Conservation (phyloP, 2,329 filamentous ascomycete genomes). For the Trichophyton verrucosum region DNA sequence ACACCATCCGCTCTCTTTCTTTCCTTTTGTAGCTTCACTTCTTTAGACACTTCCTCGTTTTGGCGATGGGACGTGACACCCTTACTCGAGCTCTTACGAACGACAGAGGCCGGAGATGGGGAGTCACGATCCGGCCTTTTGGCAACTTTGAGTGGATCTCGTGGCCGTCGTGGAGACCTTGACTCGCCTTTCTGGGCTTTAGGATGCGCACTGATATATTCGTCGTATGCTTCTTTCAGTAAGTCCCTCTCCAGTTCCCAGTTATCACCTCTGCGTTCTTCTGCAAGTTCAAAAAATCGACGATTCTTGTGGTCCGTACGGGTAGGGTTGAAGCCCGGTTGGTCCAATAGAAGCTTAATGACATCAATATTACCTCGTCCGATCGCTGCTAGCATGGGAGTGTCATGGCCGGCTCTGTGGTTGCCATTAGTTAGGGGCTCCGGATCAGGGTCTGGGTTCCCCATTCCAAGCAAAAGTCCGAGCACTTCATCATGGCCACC, state of each 20-base stretch:
- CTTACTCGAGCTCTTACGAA: slow-evolving; percentile 21
- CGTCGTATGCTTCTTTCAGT: slow-evolving; percentile 52
- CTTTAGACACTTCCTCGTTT: slow-evolving; percentile 16
- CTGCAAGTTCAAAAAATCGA: slow-evolving; percentile 78
- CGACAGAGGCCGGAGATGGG: slow-evolving; percentile 26
- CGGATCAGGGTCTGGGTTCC: slow-evolving; percentile 56
- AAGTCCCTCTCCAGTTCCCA: slow-evolving; percentile 82
- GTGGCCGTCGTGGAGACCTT: slow-evolving; percentile 29
- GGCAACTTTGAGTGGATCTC: slow-evolving; percentile 30
- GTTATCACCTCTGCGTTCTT: slow-evolving; percentile 67
- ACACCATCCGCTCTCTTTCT: slow-evolving; percentile 19
- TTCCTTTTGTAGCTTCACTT: slow-evolving; percentile 9
- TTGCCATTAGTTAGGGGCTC: slow-evolving; percentile 43
- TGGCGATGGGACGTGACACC: slow-evolving; percentile 22
- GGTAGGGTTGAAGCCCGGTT: slow-evolving; percentile 71
- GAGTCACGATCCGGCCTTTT: slow-evolving; percentile 25
- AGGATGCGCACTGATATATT: slow-evolving; percentile 17
- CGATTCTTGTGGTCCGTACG: slow-evolving; percentile 58
- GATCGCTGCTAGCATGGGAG: slow-evolving; percentile 88
- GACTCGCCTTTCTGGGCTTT: slow-evolving; percentile 24
- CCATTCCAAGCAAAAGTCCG: slow-evolving; percentile 60
- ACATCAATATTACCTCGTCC: slow-evolving; percentile 78
- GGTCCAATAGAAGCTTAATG: slow-evolving; percentile 64
- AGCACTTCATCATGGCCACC: slow-evolving; percentile 84
- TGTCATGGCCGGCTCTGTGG: slow-evolving; percentile 59